Evolutionary conservation across 2,329 filamentous ascomycete species (phyloP), one percentile per base, ranked within the genome.

Genomic region (Helminthosporium solani): DNA sequence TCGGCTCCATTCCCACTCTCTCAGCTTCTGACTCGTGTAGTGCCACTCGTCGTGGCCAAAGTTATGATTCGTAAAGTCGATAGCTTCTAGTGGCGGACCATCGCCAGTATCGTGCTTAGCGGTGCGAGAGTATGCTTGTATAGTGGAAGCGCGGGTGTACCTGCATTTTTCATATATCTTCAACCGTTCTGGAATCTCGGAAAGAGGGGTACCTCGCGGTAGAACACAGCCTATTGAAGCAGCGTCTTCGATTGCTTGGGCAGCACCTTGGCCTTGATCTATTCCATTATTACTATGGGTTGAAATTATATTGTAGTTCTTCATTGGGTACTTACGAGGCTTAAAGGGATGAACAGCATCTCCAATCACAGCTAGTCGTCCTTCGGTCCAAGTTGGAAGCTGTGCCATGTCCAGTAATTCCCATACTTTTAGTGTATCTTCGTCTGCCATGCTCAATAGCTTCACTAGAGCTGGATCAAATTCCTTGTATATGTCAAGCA

Each of bases 291-390:
- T 16, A 51, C 16, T 31, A 40, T 14, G 27, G 3, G 14, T 14
- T 33, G 27, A 8, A 14, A 7, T 18, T 19, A 23, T 28, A 30
- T 18, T 3, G 12, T 20, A 33, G 11, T 6, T 40, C 14, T 3
- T 12, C 28, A 16, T 19, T 2, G 9, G 33, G 2, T 9, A 64
- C 73, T 64, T 61, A 78, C 75, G 78, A 12, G 83, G 85, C 0
- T 83, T 70, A 56, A 87, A 86, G 0, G 85, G 83, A 60, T 88
- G 85, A 0, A 83, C 85, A 0, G 85, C 83, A 59, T 88, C 85
- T 0, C 85, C 85, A 0, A 88, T 64, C 0, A 87, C 63, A 1
- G 76, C 82, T 15, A 86, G 60, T 4, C 72, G 75, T 0, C 67
- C 78, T 2, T 78, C 75, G 0, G 73, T 70, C 78, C 82, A 88